A percentile compares a stretch with the other conserved stretches of the same genome.
Conservation (phyloP, 345 rosid genomes). For the Acer negundo region DNA sequence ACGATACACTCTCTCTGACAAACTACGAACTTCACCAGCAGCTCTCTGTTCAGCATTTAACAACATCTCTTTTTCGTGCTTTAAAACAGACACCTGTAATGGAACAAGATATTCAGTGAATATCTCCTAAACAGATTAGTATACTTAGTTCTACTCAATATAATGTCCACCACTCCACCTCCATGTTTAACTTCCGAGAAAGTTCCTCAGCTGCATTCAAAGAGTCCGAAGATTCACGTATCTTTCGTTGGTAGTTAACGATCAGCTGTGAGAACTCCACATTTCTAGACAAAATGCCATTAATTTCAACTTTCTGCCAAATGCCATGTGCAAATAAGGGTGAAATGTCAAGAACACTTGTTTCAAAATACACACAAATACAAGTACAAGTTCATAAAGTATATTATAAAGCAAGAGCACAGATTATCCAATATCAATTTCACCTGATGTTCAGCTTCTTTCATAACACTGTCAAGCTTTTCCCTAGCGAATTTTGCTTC, state of each 20-base stretch:
- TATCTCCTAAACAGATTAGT: constrained; percentile 11
- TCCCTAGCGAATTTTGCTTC: constrained; percentile 78
- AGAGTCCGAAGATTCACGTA: constrained; percentile 80
- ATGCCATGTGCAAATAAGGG: constrained; percentile 10
- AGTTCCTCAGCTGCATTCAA: constrained; percentile 71
- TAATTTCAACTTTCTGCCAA: constrained; percentile 66
- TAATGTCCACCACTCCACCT: constrained; percentile 77
- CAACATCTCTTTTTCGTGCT: constrained; percentile 75
- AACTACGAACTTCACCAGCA: constrained; percentile 75
- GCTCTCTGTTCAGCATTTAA: constrained; percentile 93
- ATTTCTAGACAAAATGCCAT: constrained; percentile 70
- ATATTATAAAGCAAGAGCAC: not conserved
- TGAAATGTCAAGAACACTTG: not conserved
- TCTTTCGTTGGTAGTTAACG: constrained; percentile 73
- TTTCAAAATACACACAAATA: not conserved
- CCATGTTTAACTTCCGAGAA: constrained; percentile 77
- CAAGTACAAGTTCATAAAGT: not conserved
- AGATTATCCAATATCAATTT: not conserved
- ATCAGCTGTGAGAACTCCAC: constrained; percentile 86
- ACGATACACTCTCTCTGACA: constrained; percentile 80
- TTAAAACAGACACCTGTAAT: constrained; percentile 66
- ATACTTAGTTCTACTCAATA: constrained; percentile 6
- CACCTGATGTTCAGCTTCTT: constrained; percentile 86
- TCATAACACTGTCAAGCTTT: constrained; percentile 66
- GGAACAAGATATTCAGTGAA: constrained; percentile 22